phyloP scores from a whole-genome alignment of 2,329 filamentous ascomycete species.

The Akanthomyces uredinophilus region DNA sequence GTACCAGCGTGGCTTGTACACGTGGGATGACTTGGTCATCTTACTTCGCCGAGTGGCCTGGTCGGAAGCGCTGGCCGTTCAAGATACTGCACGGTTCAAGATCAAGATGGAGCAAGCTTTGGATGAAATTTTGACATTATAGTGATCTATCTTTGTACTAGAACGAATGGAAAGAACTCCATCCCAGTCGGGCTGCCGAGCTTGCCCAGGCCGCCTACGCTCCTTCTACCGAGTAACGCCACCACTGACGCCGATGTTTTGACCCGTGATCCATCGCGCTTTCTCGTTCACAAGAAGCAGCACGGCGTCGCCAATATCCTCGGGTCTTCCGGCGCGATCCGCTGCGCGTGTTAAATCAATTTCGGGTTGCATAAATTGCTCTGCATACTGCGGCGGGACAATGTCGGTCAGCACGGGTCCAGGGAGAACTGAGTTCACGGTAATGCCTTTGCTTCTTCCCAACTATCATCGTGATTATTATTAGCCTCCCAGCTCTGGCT shows the following conservation, averaged over 20 bases:
- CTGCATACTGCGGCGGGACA: conserved; percentile 15
- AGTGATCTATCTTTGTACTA: not conserved
- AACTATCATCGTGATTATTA: conserved; percentile 19
- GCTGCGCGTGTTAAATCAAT: conserved; percentile 27
- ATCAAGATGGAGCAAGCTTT: too few relatives aligned
- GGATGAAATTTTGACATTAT: too few relatives aligned
- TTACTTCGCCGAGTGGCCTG: too few relatives aligned
- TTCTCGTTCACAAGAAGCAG: conserved; percentile 34
- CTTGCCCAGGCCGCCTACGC: not conserved
- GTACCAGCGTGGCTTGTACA: not conserved
- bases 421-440: conserved; percentile 38
- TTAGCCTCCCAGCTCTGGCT: not conserved
- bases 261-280: conserved; percentile 39
- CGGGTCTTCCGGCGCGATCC: conserved; percentile 28
- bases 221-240: conserved; percentile 23
- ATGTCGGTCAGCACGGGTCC: conserved; percentile 35
- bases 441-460: conserved; percentile 36
- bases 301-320: conserved; percentile 39
- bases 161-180: not conserved
- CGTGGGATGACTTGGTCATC: not conserved
- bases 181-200: too few relatives aligned
- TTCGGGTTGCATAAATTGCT: conserved; percentile 20
- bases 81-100: too few relatives aligned
- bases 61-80: too few relatives aligned
- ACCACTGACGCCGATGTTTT: conserved; percentile 34